Conservation (phyloP, 306 rosid genomes). For the Acacia melanoxylon region DNA sequence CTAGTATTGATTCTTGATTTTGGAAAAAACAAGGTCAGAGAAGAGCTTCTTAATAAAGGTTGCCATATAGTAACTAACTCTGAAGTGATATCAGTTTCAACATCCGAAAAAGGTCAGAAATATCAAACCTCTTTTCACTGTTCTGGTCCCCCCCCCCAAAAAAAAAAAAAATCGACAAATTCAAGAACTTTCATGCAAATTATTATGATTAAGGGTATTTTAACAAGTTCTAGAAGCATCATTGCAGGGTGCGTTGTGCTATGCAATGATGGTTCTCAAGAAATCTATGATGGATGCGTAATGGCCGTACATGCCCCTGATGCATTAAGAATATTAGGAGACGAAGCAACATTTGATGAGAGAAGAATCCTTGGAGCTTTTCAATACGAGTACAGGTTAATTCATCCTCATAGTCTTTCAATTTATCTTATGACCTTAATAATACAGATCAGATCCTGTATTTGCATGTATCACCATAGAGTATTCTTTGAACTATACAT, state of each 20-base stretch:
- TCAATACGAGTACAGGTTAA: constrained; percentile 81
- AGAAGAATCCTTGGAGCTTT: constrained; percentile 91
- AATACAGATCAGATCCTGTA: not conserved
- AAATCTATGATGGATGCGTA: constrained; percentile 62
- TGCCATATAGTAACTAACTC: constrained; percentile 54
- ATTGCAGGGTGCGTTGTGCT: constrained; percentile 62
- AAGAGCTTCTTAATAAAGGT: constrained; percentile 63
- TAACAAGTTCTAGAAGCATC: constrained; percentile 14
- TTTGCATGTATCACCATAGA: not conserved
- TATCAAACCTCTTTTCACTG: not conserved
- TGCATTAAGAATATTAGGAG: constrained; percentile 71
- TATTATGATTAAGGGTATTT: not conserved
- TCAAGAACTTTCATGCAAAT: not conserved
- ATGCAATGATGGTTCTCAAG: constrained; percentile 60
- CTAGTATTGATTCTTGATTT: not conserved
- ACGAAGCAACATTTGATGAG: constrained; percentile 70
- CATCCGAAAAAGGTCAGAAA: constrained; percentile 60
- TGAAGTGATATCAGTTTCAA: constrained; percentile 56
- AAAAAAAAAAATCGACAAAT: not conserved
- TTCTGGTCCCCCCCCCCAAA: too few relatives aligned
- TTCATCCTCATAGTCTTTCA: constrained; percentile 7
- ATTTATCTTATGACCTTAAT: not conserved
- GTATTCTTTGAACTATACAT: not conserved
- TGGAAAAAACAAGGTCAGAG: constrained; percentile 63
- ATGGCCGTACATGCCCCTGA: constrained; percentile 89